These are phyloP conservation scores for Strobilomyces dryophilus DNA, from an alignment of 768 basidiomycete species.

Conservation along the genomic window DNA sequence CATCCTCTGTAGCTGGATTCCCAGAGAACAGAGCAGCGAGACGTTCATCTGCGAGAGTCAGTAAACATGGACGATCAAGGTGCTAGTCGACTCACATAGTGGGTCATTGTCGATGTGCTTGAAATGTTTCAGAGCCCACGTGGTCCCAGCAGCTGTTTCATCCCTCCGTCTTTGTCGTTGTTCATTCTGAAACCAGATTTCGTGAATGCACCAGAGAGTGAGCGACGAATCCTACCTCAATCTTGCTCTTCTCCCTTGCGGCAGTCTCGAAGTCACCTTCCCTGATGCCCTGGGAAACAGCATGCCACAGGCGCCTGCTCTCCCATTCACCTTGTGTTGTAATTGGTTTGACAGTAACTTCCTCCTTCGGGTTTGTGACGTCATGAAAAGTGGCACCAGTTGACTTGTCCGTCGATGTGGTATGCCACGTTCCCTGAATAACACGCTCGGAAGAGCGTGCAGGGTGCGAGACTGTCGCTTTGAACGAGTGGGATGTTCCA, in stretches of 20 bases:
- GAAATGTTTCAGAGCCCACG: conserved; percentile 81
- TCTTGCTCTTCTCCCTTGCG: conserved; percentile 79
- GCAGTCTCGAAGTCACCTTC: conserved; percentile 93
- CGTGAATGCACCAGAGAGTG: background rate
- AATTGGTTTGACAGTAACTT: conserved; percentile 59
- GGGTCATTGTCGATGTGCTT: conserved; percentile 63
- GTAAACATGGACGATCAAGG: background rate
- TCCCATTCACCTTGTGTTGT: conserved; percentile 79
- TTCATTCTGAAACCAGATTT: conserved; percentile 63
- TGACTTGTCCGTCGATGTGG: conserved; percentile 48
- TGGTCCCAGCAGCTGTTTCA: conserved; percentile 65
- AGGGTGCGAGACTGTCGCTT: conserved; percentile 65
- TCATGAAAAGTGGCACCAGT: conserved; percentile 67
- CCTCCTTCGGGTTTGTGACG: conserved; percentile 68
- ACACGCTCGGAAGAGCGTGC: conserved; percentile 43
- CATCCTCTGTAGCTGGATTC: conserved; percentile 68
- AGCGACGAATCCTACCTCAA: conserved; percentile 59
- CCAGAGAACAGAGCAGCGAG: conserved; percentile 62
- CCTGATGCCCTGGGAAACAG: conserved; percentile 86
- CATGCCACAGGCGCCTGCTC: conserved; percentile 78
- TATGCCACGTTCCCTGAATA: conserved; percentile 81
- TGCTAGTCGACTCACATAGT: conserved; percentile 50
- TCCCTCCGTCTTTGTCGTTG: conserved; percentile 86
- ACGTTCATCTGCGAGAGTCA: conserved; percentile 45
- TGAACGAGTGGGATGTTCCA: conserved; percentile 91